Evolutionary conservation across 331 rosid species (phyloP).

Genomic region (Prunus yedoensis): DNA sequence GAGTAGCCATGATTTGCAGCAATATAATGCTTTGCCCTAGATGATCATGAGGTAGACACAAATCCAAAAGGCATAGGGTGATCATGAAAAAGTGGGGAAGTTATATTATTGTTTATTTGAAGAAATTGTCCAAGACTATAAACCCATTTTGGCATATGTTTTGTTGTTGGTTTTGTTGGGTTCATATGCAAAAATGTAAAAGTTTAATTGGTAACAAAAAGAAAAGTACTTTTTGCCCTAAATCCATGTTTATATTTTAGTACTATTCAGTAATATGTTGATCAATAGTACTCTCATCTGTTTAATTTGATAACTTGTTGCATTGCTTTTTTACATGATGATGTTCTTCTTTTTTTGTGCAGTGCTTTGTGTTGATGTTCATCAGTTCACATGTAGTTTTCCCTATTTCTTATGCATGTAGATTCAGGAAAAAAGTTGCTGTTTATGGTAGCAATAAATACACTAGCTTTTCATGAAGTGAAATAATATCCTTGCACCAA

Average conservation of each 20-base stretch:
- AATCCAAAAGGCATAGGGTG: slow-evolving; percentile 23
- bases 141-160: slow-evolving; percentile 45
- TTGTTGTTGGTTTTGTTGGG: slow-evolving; percentile 18
- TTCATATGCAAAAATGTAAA: slow-evolving; percentile 44
- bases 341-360: too few relatives aligned
- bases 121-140: slow-evolving; percentile 18
- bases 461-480: neutral
- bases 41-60: slow-evolving; percentile 20
- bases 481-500: neutral
- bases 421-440: neutral
- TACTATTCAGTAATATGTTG: neutral
- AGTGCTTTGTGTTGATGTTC: neutral
- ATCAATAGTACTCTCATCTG: neutral
- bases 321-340: neutral
- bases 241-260: slow-evolving; percentile 20
- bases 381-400: slow-evolving; percentile 6
- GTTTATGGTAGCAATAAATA: neutral
- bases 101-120: slow-evolving; percentile 15
- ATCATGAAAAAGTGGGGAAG: slow-evolving; percentile 32
- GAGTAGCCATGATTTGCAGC: slow-evolving; percentile 56
- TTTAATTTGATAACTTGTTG: neutral
- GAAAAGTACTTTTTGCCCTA: slow-evolving; percentile 21
- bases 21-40: slow-evolving; percentile 73
- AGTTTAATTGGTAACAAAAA: slow-evolving; percentile 20
- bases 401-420: neutral